Percentiles rank a stretch among this genome's conserved stretches.
These are phyloP conservation scores for Suillus placidus DNA, from an alignment of 768 basidiomycete species.

Conservation along the genomic window DNA sequence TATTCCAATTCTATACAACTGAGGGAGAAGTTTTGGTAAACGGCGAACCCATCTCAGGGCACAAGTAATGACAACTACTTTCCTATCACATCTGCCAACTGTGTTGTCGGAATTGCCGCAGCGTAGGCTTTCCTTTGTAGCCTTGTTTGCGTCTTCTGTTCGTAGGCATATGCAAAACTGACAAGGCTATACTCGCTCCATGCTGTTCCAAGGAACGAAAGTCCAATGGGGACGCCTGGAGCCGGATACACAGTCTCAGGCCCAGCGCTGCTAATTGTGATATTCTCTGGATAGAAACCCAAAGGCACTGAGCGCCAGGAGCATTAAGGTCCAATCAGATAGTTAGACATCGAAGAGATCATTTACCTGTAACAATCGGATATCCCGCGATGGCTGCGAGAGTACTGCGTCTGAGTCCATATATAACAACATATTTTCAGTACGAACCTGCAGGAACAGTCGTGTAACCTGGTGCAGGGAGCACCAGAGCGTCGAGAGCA, in stretches of 20 bases:
- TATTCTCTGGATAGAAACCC: slow-evolving; percentile 41
- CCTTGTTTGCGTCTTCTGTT: slow-evolving; percentile 58
- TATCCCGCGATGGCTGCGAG: slow-evolving; percentile 38
- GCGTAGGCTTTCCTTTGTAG: slow-evolving; percentile 50
- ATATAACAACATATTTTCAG: not conserved
- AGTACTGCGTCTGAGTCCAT: not conserved
- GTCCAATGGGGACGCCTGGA: slow-evolving; percentile 44
- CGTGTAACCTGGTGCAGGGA: slow-evolving; percentile 39
- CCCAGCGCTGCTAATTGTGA: slow-evolving; percentile 38
- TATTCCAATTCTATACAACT: not conserved
- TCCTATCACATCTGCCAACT: slow-evolving; percentile 39
- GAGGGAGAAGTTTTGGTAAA: not conserved
- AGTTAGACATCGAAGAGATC: not conserved
- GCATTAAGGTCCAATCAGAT: not conserved
- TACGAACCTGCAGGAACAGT: slow-evolving; percentile 25
- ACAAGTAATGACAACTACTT: not conserved
- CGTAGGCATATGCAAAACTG: slow-evolving; percentile 46
- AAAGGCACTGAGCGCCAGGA: slow-evolving; percentile 32
- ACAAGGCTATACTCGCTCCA: slow-evolving; percentile 47
- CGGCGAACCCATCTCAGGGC: not conserved
- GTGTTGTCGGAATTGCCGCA: slow-evolving; percentile 60
- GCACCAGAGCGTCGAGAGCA: slow-evolving; percentile 52
- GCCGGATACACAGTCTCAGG: slow-evolving; percentile 34
- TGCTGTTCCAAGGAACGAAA: slow-evolving; percentile 47
- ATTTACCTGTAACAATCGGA: slow-evolving; percentile 36